phyloP scores from a whole-genome alignment of 2,329 filamentous ascomycete species.

The Monilinia fructicola region DNA sequence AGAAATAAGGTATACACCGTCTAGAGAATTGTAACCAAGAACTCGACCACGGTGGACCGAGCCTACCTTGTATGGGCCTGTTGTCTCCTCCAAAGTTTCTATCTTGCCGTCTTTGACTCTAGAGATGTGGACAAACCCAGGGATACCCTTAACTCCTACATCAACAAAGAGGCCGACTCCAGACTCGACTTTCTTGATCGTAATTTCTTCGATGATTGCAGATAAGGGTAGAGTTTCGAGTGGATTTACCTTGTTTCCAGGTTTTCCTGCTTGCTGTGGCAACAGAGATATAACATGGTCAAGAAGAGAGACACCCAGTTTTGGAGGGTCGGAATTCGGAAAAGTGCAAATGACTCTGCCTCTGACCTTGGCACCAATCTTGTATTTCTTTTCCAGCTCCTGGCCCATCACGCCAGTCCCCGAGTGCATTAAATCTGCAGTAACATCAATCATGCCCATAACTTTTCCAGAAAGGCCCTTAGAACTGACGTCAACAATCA shows the following conservation, averaged over 20 bases:
- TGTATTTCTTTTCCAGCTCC: slow-evolving; percentile 75
- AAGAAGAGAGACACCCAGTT: slow-evolving; percentile 83
- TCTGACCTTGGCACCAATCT: slow-evolving; percentile 79
- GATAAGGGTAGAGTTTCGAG: slow-evolving; percentile 67
- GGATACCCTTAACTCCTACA: slow-evolving; percentile 63
- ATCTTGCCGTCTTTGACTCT: slow-evolving; percentile 86
- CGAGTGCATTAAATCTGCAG: slow-evolving; percentile 87
- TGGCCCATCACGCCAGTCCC: slow-evolving; percentile 68
- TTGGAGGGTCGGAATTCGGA: slow-evolving; percentile 73
- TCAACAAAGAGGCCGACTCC: slow-evolving; percentile 80
- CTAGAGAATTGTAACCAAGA: slow-evolving; percentile 81
- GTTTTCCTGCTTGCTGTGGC: slow-evolving; percentile 46
- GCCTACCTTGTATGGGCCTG: slow-evolving; percentile 75
- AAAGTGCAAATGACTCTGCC: slow-evolving; percentile 87
- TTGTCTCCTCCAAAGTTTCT: slow-evolving; percentile 73
- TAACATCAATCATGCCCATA: slow-evolving; percentile 87
- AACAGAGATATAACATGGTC: slow-evolving; percentile 74
- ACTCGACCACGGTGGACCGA: slow-evolving; percentile 79
- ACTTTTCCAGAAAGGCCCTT: slow-evolving; percentile 86
- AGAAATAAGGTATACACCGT: slow-evolving; percentile 82
- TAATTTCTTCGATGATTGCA: slow-evolving; percentile 73
- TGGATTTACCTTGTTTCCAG: slow-evolving; percentile 49
- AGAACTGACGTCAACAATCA: slow-evolving; percentile 72
- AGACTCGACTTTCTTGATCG: slow-evolving; percentile 75
- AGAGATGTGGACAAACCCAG: slow-evolving; percentile 94